Evolutionary conservation across 352 stramenopile genomes (phyloP), one percentile per base, ranked within the genome.

Genomic region (Phytophthora europaea): DNA sequence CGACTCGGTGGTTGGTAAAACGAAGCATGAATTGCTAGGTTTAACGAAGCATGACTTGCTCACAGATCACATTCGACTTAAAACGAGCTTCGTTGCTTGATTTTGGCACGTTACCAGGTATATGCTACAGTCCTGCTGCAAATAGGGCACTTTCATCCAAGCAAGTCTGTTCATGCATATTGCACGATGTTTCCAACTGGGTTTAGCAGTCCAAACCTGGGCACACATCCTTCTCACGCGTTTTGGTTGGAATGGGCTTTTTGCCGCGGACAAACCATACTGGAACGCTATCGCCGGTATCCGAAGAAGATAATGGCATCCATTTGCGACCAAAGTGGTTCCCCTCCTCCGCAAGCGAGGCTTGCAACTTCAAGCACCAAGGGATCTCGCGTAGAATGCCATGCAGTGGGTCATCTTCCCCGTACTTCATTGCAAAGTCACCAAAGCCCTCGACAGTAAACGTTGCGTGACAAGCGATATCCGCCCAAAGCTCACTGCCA

Each of bases 401-500:
- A 4, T 76, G 55, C 0, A 76, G 22, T 4, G 78, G 78, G 31
- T 88, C 76, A 9, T 83, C 65, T 28, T 89, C 82, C 6, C 73
- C 68, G 28, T 80, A 86, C 22, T 77, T 82, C 61, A 76, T 54
- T 23, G 45, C 20, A 16, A 67, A 10, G 23, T 58, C 40, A 52
- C 73, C 45, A 10, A 56, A 23, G 9, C 65, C 65, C 2, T 23
- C 53, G n/a, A 71, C 57, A 7, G 65, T 60, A 4, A 76, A 60
- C 2, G 50, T 66, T 45, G 40, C 15, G 12, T 50, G 57, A 0
- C 70, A 66, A n/a, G 28, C 48, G 13, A 82, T 76, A 40, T 88
- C 80, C 3, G 59, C 71, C 82, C 82, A 89, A 18, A 89, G 54
- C 47, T 76, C 57, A 50, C 82, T 89, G 0, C 72, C 52, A 6